Conservation (phyloP, 768 basidiomycete genomes). For the Trametes punicea region DNA sequence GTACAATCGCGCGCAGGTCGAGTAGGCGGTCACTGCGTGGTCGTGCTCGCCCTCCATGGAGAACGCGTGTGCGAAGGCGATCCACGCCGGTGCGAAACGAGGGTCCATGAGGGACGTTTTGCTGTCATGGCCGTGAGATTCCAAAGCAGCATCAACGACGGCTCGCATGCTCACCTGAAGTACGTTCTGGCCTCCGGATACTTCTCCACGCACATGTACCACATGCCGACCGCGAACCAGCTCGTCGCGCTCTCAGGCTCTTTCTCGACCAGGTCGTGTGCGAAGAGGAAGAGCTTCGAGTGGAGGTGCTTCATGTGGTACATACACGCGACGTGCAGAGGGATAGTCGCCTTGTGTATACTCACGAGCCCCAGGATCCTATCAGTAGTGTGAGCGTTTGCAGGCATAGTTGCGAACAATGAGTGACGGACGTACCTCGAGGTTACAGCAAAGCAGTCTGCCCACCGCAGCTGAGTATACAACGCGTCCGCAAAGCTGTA, state of each 20-base stretch:
- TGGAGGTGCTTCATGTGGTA: conserved; percentile 90
- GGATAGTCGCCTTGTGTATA: conserved; percentile 86
- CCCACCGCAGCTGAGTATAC: conserved; percentile 57
- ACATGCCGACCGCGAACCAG: conserved; percentile 98
- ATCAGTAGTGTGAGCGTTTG: conserved; percentile 1
- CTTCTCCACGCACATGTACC: conserved; percentile 85
- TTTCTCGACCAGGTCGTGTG: conserved; percentile 91
- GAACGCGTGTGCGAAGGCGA: conserved; percentile 97
- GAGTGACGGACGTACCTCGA: conserved; percentile 63
- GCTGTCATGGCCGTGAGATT: conserved; percentile 37
- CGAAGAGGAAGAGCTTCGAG: conserved; percentile 91
- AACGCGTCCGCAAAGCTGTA: conserved; percentile 43
- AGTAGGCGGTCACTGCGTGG: conserved; percentile 97
- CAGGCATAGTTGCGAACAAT: conserved; percentile 2
- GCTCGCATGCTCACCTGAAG: conserved; percentile 70
- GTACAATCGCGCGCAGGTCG: conserved; percentile 93
- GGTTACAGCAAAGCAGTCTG: conserved; percentile 90
- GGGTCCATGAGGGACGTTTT: conserved; percentile 98
- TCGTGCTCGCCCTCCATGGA: conserved; percentile 98
- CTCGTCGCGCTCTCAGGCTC: conserved; percentile 92
- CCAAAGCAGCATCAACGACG: background rate
- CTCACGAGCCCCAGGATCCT: conserved; percentile 86
- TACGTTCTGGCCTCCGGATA: conserved; percentile 92
- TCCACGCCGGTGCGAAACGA: conserved; percentile 94
- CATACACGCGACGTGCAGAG: conserved; percentile 97